These are phyloP conservation scores for Fusarium concolor DNA, from an alignment of 2,329 filamentous ascomycete genomes.

Conservation along the genomic window DNA sequence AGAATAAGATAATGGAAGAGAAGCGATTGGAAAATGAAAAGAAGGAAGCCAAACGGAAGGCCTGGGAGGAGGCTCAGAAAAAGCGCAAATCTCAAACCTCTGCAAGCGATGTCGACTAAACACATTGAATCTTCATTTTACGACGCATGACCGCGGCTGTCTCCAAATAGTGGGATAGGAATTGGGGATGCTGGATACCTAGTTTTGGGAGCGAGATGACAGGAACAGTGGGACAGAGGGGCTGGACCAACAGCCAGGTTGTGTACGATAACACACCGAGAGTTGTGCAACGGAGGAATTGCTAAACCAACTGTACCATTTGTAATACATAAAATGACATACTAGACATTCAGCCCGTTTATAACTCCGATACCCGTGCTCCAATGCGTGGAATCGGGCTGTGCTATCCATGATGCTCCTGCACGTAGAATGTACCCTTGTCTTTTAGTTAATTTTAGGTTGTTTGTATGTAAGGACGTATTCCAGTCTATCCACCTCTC, in stretches of 20 bases:
- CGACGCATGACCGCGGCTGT: conserved; percentile 1
- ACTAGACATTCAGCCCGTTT: conserved; percentile 24
- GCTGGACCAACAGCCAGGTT: conserved; percentile 6
- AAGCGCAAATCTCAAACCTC: conserved; percentile 31
- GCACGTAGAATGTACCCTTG: conserved; percentile 1
- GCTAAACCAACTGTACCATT: conserved; percentile 36
- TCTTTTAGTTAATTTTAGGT: conserved; percentile 21
- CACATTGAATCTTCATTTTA: conserved; percentile 2
- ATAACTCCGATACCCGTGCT: conserved; percentile 16
- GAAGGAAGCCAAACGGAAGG: conserved; percentile 39
- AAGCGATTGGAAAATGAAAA: conserved; percentile 43
- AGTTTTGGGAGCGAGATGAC: background rate
- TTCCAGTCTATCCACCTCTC: conserved; percentile 73
- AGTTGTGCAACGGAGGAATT: conserved; percentile 27
- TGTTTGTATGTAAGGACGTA: conserved; percentile 19
- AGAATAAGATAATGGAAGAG: conserved; percentile 44
- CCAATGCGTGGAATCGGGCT: conserved; percentile 2
- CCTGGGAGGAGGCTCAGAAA: conserved; percentile 41
- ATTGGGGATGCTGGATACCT: conserved; percentile 3
- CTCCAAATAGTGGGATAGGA: background rate
- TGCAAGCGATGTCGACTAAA: conserved; percentile 29
- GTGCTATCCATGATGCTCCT: conserved; percentile 13
- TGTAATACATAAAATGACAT: conserved; percentile 43
- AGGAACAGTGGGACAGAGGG: conserved; percentile 3
- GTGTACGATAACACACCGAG: conserved; percentile 38